Evolutionary conservation across 1,139 yeast genomes (phyloP).

Genomic region (Suhomyces chickasaworum): DNA sequence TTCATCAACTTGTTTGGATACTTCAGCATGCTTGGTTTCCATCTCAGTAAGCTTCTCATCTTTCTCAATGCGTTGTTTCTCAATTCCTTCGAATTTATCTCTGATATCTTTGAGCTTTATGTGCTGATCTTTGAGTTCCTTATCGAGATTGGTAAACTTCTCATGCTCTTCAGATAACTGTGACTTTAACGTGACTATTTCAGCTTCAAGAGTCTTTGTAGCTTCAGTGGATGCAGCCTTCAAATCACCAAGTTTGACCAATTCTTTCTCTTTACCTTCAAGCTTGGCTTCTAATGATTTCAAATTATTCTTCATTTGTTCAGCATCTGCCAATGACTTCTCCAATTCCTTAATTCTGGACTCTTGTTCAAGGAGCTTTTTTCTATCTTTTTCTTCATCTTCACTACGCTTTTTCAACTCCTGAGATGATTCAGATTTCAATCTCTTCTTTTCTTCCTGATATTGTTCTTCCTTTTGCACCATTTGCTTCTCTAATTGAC

Average conservation of each 20-base stretch:
- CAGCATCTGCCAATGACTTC: not conserved
- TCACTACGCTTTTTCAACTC: not conserved
- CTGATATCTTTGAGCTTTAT: not conserved
- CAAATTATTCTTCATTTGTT: not conserved
- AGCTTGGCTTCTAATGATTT: slow-evolving; percentile 5
- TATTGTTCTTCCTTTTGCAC: not conserved
- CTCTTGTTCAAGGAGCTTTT: not conserved
- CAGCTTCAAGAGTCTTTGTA: not conserved
- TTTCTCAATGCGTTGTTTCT: not conserved
- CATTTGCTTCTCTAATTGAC: not conserved
- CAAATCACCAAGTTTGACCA: not conserved
- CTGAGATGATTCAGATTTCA: slow-evolving; percentile 4
- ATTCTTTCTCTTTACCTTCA: slow-evolving; percentile 1
- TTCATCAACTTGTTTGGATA: not conserved
- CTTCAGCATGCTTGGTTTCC: not conserved
- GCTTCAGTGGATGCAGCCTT: not conserved
- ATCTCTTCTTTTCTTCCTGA: not conserved
- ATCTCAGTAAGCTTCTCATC: not conserved
- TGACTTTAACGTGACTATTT: not conserved
- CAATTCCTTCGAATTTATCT: not conserved
- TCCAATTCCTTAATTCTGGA: not conserved
- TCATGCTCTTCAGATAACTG: not conserved
- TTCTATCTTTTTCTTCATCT: not conserved
- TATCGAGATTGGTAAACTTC: not conserved
- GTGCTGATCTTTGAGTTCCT: not conserved